Conservation (phyloP, 2,329 filamentous ascomycete species). For the Phoma sp. region DNA sequence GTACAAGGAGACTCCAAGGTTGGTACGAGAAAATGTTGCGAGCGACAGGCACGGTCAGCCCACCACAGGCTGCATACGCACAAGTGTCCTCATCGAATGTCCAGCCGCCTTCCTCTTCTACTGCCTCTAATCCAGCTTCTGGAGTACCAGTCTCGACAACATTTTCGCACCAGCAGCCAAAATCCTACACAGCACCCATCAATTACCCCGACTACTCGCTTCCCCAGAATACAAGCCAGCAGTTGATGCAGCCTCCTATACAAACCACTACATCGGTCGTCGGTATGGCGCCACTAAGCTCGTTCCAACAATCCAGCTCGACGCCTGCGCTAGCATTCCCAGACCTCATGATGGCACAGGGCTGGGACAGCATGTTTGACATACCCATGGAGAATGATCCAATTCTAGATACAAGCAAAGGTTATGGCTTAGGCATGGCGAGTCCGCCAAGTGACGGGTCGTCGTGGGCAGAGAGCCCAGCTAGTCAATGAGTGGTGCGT, state of each 20-base stretch:
- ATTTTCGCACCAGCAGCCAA: constrained; percentile 28
- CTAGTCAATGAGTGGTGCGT: constrained; percentile 3
- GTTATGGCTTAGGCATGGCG: constrained; percentile 27
- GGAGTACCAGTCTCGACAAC: constrained; percentile 18
- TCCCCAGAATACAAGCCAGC: constrained; percentile 3
- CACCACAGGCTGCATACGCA: constrained; percentile 12
- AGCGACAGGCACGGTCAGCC: constrained; percentile 24
- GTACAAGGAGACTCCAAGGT: constrained; percentile 35
- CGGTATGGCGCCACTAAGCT: constrained; percentile 25
- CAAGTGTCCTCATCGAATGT: neutral
- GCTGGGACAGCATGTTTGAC: constrained; percentile 36
- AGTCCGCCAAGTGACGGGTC: constrained; percentile 29
- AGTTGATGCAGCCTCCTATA: neutral
- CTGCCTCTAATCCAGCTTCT: constrained; percentile 15
- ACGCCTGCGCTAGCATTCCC: constrained; percentile 31
- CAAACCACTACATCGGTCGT: constrained; percentile 17
- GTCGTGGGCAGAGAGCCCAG: constrained; percentile 23
- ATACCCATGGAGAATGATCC: constrained; percentile 38
- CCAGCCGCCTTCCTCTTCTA: constrained; percentile 9
- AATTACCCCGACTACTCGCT: constrained; percentile 15
- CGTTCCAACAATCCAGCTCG: constrained; percentile 24
- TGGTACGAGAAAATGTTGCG: constrained; percentile 39
- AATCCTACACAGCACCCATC: constrained; percentile 9
- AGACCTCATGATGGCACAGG: constrained; percentile 35
- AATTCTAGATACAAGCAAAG: constrained; percentile 27